These are phyloP conservation scores for Phialophora macrospora DNA, from an alignment of 2,329 filamentous ascomycete genomes.

Conservation along the genomic window DNA sequence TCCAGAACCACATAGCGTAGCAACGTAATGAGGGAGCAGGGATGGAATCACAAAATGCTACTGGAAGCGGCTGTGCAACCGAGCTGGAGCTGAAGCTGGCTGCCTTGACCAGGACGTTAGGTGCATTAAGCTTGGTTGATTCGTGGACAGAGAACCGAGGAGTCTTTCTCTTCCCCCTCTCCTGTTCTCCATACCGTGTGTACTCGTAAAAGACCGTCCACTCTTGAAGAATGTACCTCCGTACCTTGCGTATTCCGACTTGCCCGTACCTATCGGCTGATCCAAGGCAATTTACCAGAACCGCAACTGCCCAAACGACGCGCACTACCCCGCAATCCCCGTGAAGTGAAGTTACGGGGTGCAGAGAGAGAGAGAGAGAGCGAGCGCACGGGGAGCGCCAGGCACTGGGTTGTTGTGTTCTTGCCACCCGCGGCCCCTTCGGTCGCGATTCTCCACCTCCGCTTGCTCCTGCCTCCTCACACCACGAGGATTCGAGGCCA, in stretches of 20 bases:
- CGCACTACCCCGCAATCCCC: conserved; percentile 2
- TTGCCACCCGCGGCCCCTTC: background rate
- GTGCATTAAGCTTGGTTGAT: background rate
- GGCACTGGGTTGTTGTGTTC: background rate
- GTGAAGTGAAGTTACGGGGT: background rate
- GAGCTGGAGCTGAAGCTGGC: background rate
- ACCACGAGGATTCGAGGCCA: conserved; percentile 7
- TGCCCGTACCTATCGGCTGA: background rate
- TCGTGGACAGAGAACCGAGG: too few species aligned
- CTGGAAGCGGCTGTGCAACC: background rate
- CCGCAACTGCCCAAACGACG: background rate
- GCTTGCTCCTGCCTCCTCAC: conserved; percentile 5
- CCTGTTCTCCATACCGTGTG: background rate
- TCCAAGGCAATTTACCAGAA: background rate
- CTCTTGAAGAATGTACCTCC: background rate
- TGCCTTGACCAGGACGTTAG: background rate
- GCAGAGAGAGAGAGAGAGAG: background rate
- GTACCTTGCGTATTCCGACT: background rate
- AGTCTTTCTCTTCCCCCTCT: background rate
- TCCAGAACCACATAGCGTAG: background rate
- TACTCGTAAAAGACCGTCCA: background rate
- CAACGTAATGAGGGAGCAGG: background rate
- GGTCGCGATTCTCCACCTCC: conserved; percentile 10
- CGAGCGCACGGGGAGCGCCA: background rate
- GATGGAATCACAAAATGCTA: conserved; percentile 3